Conservation (phyloP, 495 filamentous ascomycete species). For the Hypomontagnella monticulosa region DNA sequence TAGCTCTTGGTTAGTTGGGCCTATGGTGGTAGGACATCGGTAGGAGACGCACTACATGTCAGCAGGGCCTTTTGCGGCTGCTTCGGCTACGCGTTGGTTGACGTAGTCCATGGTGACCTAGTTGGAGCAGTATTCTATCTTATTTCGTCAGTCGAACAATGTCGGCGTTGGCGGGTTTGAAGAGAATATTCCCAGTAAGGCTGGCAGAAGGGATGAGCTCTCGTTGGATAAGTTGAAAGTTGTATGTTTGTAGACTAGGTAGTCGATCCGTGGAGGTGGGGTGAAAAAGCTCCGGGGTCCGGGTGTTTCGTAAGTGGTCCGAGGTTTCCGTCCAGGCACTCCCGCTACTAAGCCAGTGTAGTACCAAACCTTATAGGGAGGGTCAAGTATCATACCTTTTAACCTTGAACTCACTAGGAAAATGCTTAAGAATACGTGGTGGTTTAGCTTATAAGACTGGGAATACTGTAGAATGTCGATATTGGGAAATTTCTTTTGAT, state of each 20-base stretch:
- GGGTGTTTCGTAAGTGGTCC: slow-evolving; percentile 6
- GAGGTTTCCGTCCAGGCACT: slow-evolving; percentile 6
- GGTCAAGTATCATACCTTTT: too few species aligned
- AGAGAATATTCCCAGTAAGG: background rate
- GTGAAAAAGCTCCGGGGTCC: slow-evolving; percentile 5
- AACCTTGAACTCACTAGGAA: too few species aligned
- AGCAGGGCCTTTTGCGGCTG: slow-evolving; percentile 49
- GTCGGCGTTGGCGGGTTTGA: too few species aligned
- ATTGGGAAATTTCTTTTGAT: too few species aligned
- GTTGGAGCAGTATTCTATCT: too few species aligned
- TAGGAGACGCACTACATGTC: slow-evolving; percentile 40
- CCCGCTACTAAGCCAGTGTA: background rate
- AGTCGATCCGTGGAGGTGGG: slow-evolving; percentile 8
- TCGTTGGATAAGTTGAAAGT: background rate
- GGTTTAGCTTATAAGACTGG: too few species aligned
- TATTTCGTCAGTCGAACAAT: too few species aligned
- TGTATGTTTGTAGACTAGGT: background rate
- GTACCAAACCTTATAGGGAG: too few species aligned
- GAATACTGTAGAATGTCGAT: too few species aligned
- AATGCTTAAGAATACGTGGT: too few species aligned
- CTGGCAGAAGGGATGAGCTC: background rate
- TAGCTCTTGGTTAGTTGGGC: slow-evolving; percentile 26
- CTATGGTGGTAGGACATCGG: slow-evolving; percentile 26
- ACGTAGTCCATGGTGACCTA: slow-evolving; percentile 63
- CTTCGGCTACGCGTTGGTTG: slow-evolving; percentile 62